Percentiles rank a stretch among this genome's conserved stretches.
These are phyloP conservation scores for Clonostachys chloroleuca DNA, from an alignment of 2,329 filamentous ascomycete genomes.

Conservation along the genomic window DNA sequence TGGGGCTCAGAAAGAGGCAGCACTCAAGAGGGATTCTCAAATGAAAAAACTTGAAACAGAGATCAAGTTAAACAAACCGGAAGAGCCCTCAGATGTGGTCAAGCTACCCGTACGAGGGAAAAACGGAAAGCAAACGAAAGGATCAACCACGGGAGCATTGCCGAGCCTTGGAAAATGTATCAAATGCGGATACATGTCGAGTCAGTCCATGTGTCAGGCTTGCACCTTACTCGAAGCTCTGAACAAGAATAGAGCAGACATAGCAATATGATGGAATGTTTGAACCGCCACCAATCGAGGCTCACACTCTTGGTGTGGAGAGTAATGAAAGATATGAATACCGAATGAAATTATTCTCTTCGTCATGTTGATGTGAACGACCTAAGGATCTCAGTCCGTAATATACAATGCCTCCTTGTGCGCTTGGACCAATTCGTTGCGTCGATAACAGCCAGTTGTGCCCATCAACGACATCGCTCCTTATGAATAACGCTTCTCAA, in stretches of 20 bases:
- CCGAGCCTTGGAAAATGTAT: slow-evolving; percentile 80
- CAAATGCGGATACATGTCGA: slow-evolving; percentile 92
- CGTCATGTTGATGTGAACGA: too few relatives aligned
- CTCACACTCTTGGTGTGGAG: too few relatives aligned
- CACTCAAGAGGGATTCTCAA: slow-evolving; percentile 10
- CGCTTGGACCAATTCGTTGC: too few relatives aligned
- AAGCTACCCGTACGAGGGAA: slow-evolving; percentile 25
- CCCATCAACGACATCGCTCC: too few relatives aligned
- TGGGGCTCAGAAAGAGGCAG: slow-evolving; percentile 66
- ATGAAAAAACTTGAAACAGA: slow-evolving; percentile 21
- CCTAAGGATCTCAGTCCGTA: too few relatives aligned
- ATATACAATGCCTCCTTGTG: too few relatives aligned
- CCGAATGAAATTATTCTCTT: too few relatives aligned
- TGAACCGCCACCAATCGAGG: too few relatives aligned
- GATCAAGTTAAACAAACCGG: slow-evolving; percentile 15
- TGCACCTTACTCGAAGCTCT: slow-evolving; percentile 85
- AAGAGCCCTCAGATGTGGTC: slow-evolving; percentile 14
- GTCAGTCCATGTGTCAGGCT: slow-evolving; percentile 89
- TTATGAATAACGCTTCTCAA: too few relatives aligned
- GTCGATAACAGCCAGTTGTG: too few relatives aligned
- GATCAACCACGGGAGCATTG: slow-evolving; percentile 33
- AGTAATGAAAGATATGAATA: too few relatives aligned
- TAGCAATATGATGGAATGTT: slow-evolving; percentile 35
- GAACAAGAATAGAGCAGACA: slow-evolving; percentile 71
- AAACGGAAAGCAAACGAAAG: slow-evolving; percentile 11